Base-by-base conservation (phyloP, 768 basidiomycete genomes). In the Strobilomyces confusus region DNA sequence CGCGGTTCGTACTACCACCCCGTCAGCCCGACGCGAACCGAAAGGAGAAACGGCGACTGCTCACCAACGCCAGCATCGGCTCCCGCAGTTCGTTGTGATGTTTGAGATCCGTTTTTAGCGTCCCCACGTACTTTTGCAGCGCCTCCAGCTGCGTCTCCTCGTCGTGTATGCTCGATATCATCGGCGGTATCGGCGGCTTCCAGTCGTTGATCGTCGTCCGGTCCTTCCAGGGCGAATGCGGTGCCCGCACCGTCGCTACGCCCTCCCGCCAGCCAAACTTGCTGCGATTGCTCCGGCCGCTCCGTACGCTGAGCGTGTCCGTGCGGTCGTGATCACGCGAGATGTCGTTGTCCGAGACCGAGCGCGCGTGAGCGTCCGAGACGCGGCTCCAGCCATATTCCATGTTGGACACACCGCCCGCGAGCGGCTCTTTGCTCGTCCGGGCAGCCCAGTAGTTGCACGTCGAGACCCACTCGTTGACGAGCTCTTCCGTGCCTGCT, bases 361-460 rank as follows among this genome's bases (percentile, higher is more conserved):
- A 79, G 7, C 80, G 79, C 1, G 70, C 73, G 52, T 81, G 80
- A 37, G 75, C 60, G 54, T 87, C 87, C 23, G 75, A 61, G 9
- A 92, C 79, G 19, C 91, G 80, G 68, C 84, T 95, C 97, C 97
- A 99, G 9, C 97, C 97, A 65, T 98, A 97, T 69, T 99, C 97
- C 90, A 98, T 95, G 73, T 98, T 99, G 45, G 92, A 94, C 9
- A 99, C 95, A 22, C 97, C 97, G 5, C 97, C 97, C 2, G 89
- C 80, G 3, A 99, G 79, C 1, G 97, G 97, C 66, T 98, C 95
- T 62, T 95, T 94, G 70, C 91, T 93, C 51, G 85, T 90, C 42
- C 97, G 79, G 2, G 95, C 97, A 0, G 97, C 92, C 97, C 97
- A 98, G 68, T 99, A 99, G 74, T 98, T 99, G 80, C 95, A 98